A percentile compares a stretch with the other conserved stretches of the same genome.
These are phyloP conservation scores for Jasminum sambac DNA, from an alignment of 257 asterid species.

Conservation along the genomic window DNA sequence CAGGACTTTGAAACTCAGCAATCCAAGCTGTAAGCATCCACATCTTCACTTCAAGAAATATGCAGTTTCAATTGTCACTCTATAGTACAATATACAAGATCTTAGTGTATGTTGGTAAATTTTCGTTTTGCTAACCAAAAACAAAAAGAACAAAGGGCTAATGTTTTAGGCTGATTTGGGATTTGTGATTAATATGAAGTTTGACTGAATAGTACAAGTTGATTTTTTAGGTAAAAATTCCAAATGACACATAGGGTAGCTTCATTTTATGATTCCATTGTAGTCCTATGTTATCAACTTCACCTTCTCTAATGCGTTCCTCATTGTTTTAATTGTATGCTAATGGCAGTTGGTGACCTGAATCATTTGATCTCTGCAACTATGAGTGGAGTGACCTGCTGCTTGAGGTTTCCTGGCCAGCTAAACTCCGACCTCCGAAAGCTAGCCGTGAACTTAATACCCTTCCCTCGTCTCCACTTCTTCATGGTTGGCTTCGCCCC, in stretches of 20 bases:
- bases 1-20: conserved; percentile 90
- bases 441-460: conserved; percentile 80
- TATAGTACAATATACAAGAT: not conserved
- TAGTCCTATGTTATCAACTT: not conserved
- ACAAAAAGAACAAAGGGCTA: too few relatives aligned
- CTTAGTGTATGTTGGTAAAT: not conserved
- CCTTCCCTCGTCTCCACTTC: conserved; percentile 91
- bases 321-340: not conserved
- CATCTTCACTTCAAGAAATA: not conserved
- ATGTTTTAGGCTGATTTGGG: too few relatives aligned
- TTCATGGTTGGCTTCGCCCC: conserved; percentile 95
- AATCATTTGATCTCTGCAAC: conserved; percentile 89
- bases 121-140: too few relatives aligned
- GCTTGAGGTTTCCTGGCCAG: conserved; percentile 86
- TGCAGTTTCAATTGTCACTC: not conserved
- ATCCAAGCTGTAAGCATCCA: conserved; percentile 78
- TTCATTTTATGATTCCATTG: not conserved
- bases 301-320: not conserved
- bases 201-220: too few relatives aligned
- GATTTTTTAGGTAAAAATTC: too few relatives aligned
- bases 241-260: too few relatives aligned
- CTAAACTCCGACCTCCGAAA: conserved; percentile 79
- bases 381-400: conserved; percentile 88
- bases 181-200: too few relatives aligned
- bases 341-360: conserved; percentile 72